Evolutionary conservation across 2,329 filamentous ascomycete genomes (phyloP).

Genomic region (Penicillium sp.): DNA sequence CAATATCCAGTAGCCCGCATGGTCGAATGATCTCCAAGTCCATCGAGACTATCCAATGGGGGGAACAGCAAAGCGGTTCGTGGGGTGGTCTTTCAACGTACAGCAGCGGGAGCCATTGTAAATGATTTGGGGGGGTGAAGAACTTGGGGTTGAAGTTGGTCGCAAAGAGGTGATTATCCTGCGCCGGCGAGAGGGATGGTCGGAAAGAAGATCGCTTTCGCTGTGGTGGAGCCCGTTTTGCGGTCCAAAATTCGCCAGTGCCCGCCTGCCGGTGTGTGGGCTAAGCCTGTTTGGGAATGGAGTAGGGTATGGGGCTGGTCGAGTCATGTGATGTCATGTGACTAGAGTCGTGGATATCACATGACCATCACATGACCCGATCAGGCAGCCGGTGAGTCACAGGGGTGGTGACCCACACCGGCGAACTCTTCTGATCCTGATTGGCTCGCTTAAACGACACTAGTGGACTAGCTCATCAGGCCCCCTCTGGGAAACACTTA

Average conservation of each 20-base stretch:
- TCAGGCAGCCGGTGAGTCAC: slow-evolving; percentile 14
- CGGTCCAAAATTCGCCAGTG: slow-evolving; percentile 27
- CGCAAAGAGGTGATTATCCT: slow-evolving; percentile 93
- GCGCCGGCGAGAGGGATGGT: slow-evolving; percentile 61
- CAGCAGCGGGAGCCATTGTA: slow-evolving; percentile 84
- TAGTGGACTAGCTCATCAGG: slow-evolving; percentile 33
- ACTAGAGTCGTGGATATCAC: no score
- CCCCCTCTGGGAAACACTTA: slow-evolving; percentile 36
- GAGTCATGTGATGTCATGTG: slow-evolving; percentile 6
- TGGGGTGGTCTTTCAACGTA: slow-evolving; percentile 67
- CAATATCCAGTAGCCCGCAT: slow-evolving; percentile 24
- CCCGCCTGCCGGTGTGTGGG: slow-evolving; percentile 31
- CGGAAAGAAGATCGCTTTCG: slow-evolving; percentile 37
- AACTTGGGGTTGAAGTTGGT: slow-evolving; percentile 50
- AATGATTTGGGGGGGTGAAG: slow-evolving; percentile 39
- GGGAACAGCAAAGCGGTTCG: slow-evolving; percentile 92
- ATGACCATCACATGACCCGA: not conserved
- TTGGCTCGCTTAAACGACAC: slow-evolving; percentile 23
- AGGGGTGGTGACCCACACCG: slow-evolving; percentile 5
- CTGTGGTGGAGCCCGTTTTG: slow-evolving; percentile 36
- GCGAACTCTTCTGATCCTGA: not conserved
- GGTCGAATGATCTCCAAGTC: slow-evolving; percentile 8
- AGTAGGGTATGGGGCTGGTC: slow-evolving; percentile 30
- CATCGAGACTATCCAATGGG: slow-evolving; percentile 47
- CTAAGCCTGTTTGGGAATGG: slow-evolving; percentile 32